Evolutionary conservation across 225 moss, liverwort and hornwort species (phyloP).

Genomic region (Rhytidiadelphus loreus): DNA sequence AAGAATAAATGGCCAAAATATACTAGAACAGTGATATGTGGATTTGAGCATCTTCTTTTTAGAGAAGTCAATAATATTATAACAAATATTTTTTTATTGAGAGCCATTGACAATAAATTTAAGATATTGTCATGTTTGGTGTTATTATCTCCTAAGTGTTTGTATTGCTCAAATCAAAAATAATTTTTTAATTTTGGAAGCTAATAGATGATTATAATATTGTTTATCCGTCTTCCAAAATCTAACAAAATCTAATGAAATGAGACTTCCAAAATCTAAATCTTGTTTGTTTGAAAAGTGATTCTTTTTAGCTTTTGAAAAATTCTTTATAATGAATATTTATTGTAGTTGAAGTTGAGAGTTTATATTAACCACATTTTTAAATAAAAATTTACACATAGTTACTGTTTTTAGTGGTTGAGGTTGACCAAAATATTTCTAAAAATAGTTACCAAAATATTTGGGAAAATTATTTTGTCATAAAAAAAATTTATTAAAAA

Average conservation of each 20-base stretch:
- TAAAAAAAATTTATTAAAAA: neutral
- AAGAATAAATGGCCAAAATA: too few species aligned
- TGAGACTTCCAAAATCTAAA: neutral
- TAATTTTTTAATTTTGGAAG: neutral
- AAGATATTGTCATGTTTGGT: too few species aligned
- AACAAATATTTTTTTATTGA: too few species aligned
- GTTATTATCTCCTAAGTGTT: too few species aligned
- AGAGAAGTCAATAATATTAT: too few species aligned
- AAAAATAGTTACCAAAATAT: neutral
- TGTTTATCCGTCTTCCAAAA: neutral
- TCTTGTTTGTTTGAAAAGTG: neutral
- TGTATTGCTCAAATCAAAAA: neutral
- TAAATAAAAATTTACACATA: accelerated
- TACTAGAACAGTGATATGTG: too few species aligned
- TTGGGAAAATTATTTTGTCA: neutral
- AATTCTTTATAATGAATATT: neutral
- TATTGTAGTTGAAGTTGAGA: neutral
- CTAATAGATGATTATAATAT: neutral
- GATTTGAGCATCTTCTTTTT: too few species aligned
- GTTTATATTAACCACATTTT: neutral
- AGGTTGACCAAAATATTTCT: neutral
- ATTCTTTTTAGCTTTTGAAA: neutral
- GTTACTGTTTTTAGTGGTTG: neutral
- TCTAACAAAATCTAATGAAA: neutral
- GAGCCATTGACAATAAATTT: too few species aligned